phyloP scores from a whole-genome alignment of 73 alveolate genomes.

The Tetrahymena thermophila region DNA sequence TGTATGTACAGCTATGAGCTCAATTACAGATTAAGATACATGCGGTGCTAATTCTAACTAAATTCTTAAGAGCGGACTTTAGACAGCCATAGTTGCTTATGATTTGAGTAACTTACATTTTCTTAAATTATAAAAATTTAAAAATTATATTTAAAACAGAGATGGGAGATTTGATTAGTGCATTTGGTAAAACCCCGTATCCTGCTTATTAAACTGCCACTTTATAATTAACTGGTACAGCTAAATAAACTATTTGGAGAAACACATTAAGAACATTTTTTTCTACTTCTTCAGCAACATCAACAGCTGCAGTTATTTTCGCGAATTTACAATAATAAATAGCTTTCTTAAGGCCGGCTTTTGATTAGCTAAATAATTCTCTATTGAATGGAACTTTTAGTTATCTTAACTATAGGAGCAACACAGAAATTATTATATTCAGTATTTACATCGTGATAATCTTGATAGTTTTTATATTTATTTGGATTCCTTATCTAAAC shows the following conservation, averaged over 20 bases:
- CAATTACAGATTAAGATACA: constrained; percentile 7
- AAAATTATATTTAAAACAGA: background rate
- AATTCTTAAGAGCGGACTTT: constrained; percentile 23
- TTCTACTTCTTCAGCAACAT: background rate
- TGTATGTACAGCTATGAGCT: background rate
- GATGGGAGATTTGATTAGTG: background rate
- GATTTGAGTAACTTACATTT: constrained; percentile 8
- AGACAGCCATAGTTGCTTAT: constrained; percentile 33
- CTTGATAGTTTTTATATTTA: constrained; percentile 16
- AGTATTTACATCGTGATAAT: constrained; percentile 16
- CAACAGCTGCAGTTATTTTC: background rate
- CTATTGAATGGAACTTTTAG: constrained; percentile 17
- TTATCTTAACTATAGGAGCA: background rate
- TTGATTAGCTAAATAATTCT: constrained; percentile 4
- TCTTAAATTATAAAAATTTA: background rate
- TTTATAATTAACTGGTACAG: background rate
- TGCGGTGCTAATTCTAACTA: constrained; percentile 24
- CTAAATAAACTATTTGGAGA: background rate
- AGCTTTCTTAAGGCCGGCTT: constrained; percentile 15
- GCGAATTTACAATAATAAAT: background rate
- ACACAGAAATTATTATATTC: constrained; percentile 14
- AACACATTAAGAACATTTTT: background rate
- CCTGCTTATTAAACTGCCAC: background rate
- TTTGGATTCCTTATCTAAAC: constrained; percentile 38
- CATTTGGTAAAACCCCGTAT: background rate